Conservation (phyloP, 257 asterid species). For the Solanum appendiculatum region DNA sequence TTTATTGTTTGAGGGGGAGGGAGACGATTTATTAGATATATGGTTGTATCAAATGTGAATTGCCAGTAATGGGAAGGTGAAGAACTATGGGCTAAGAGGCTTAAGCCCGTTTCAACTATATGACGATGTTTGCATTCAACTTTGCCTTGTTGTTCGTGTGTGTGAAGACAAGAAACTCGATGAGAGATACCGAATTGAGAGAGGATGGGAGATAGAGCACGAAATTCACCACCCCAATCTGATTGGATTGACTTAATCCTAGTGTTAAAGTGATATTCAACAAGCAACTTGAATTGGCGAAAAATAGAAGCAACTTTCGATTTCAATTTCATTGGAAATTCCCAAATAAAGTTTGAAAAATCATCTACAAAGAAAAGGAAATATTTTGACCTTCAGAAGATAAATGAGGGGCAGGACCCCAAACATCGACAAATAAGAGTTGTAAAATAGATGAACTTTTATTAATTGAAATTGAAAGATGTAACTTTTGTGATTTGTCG, state of each 20-base stretch:
- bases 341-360: background rate
- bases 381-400: background rate
- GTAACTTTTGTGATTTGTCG: no score
- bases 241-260: background rate
- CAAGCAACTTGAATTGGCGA: background rate
- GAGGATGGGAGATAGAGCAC: background rate
- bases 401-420: background rate
- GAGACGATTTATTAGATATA: no score
- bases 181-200: background rate
- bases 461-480: background rate
- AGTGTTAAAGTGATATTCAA: background rate
- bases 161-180: background rate
- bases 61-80: no score
- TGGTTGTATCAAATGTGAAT: no score
- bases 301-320: no score
- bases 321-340: background rate
- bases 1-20: background rate
- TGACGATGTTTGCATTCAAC: background rate
- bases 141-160: background rate
- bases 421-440: background rate
- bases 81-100: background rate
- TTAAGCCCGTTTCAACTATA: background rate
- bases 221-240: background rate
- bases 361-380: background rate
- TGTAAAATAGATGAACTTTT: background rate